These are phyloP conservation scores for Dinochytrium kinnereticum DNA, from an alignment of 371 early-diverging fungal genomes.

Conservation along the genomic window DNA sequence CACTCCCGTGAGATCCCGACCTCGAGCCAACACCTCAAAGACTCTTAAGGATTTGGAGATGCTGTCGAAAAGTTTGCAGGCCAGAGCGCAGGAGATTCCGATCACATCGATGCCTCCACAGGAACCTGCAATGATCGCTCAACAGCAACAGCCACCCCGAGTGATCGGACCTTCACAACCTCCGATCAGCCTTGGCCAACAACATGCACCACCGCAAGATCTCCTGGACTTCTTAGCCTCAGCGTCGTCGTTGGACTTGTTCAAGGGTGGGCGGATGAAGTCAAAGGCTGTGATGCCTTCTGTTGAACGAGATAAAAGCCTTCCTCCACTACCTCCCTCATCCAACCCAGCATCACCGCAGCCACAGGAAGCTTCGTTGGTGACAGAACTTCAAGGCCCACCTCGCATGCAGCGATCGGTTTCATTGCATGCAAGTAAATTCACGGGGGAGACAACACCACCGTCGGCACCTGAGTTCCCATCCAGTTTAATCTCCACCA, in stretches of 20 bases:
- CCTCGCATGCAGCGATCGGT: conserved; percentile 1
- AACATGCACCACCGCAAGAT: neutral
- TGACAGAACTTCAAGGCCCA: neutral
- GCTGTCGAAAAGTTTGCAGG: neutral
- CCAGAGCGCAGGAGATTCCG: neutral
- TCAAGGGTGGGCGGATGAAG: neutral
- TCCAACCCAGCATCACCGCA: neutral
- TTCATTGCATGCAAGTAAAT: neutral
- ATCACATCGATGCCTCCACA: too few species aligned
- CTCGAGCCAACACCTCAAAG: neutral
- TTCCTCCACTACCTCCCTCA: neutral
- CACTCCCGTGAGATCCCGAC: neutral
- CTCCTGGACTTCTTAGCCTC: neutral
- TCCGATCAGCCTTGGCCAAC: neutral
- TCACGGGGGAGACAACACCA: neutral
- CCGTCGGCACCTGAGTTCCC: neutral
- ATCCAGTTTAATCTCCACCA: neutral
- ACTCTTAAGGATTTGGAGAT: neutral
- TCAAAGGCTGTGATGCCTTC: neutral
- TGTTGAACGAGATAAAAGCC: neutral
- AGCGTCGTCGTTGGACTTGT: neutral
- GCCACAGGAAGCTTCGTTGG: neutral
- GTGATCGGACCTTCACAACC: neutral
- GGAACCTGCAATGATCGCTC: too few species aligned
- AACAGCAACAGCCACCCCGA: too few species aligned